Base-by-base conservation (phyloP, 1,139 yeast genomes). In the Chernovozyma sophiae-reginae region DNA sequence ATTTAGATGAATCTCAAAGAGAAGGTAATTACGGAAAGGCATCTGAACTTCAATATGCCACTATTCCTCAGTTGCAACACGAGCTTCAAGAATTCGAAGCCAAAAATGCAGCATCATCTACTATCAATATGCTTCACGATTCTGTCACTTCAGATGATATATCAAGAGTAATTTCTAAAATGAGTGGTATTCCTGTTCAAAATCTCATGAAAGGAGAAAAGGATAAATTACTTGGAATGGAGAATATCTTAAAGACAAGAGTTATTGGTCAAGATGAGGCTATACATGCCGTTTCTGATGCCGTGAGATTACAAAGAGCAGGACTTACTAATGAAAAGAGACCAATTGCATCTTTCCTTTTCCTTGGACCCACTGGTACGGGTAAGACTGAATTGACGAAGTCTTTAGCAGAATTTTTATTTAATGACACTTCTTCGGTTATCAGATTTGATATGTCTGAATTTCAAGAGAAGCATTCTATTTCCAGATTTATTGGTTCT, bases 251-350 rank as follows among this genome's bases (percentile, higher is more conserved):
- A 47, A 78, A 79, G 48, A 74, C 75, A 45, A 79, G 86, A 43
- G 97, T 92, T 29, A 81, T 92, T 43, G 98, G 98, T 3, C 98
- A 92, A 62, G 96, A 90, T 51, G 96, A 87, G 54, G 97, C 97
- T 0, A 86, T 92, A 35, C 75, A 76, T 42, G 85, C 96, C 0
- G 83, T 92, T 35, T 73, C 96, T 0, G 96, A 90, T 60, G 97
- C 98, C 1, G 97, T 92, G 10, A 81, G 97, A 57, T 70, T 92
- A 43, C 97, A 92, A 58, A 76, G 98, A 51, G 98, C 98, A 1
- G 98, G 98, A 0, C 74, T 92, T 40, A 90, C 97, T 4, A 84
- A 86, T 56, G 96, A 87, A 44, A 85, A 85, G 59, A 76, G 97
- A 43, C 98, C 98, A 3, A 90, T 90, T 52, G 97, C 97, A 2